Evolutionary conservation across 495 filamentous ascomycete genomes (phyloP).

Genomic region (Penicillium ucsense): DNA sequence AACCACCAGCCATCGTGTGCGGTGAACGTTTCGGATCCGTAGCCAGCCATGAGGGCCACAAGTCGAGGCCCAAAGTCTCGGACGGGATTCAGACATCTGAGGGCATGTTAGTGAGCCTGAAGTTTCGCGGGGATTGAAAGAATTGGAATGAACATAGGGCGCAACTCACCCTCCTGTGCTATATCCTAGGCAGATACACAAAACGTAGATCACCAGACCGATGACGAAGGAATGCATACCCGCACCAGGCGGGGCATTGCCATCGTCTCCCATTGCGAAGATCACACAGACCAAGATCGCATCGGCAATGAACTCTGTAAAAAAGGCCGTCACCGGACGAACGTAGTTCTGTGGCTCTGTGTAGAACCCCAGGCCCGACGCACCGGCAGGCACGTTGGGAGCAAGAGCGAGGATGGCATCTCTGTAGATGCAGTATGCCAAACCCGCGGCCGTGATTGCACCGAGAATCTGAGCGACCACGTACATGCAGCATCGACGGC

Average conservation of each 20-base stretch:
- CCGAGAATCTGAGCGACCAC: conserved; percentile 8
- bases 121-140: background rate
- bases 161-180: conserved; percentile 15
- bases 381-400: conserved; percentile 1
- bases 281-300: conserved; percentile 13
- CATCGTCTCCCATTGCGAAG: conserved; percentile 17
- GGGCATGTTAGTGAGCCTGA: background rate
- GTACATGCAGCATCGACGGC: conserved; percentile 5
- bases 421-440: conserved; percentile 10
- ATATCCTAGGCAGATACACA: conserved; percentile 11
- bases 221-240: conserved; percentile 18
- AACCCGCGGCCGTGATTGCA: conserved; percentile 6
- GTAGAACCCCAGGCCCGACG: conserved; percentile 39
- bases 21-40: conserved; percentile 5
- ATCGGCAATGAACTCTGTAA: conserved; percentile 16
- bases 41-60: conserved; percentile 18
- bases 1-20: conserved; percentile 14
- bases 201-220: conserved; percentile 9
- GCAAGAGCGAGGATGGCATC: conserved; percentile 8
- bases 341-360: conserved; percentile 42
- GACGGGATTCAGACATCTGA: conserved; percentile 14
- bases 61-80: conserved; percentile 16
- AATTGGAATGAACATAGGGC: background rate
- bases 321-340: conserved; percentile 35
- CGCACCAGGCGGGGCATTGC: conserved; percentile 14